A percentile compares a stretch with the other conserved stretches of the same genome.
phyloP scores from a whole-genome alignment of 164 flowering plant species.

The Stephania yunnanensis region DNA sequence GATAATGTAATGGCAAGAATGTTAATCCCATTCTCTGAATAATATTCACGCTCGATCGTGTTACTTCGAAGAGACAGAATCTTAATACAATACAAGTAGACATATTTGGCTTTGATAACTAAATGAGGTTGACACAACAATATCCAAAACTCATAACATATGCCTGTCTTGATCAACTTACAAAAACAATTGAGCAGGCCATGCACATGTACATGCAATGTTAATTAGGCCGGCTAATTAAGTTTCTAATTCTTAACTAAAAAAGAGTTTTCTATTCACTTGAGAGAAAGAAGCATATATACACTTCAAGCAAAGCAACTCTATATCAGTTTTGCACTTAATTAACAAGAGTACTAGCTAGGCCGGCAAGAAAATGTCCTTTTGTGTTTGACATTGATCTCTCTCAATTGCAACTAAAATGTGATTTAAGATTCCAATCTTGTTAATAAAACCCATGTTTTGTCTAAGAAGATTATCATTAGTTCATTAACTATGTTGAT shows the following conservation, averaged over 20 bases:
- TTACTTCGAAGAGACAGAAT: no score
- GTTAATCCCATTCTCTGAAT: no score
- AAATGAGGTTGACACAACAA: not conserved
- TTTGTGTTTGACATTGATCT: conserved; percentile 2
- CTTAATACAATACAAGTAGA: not conserved
- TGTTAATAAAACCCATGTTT: not conserved
- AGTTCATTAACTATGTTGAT: not conserved
- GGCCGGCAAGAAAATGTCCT: conserved; percentile 10
- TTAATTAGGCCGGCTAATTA: not conserved
- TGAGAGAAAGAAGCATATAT: not conserved
- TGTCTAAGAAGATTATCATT: not conserved
- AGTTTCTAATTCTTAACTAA: no score
- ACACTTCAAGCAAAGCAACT: not conserved
- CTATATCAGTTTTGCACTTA: not conserved
- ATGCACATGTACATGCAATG: not conserved
- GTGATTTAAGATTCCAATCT: not conserved
- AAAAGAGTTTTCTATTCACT: not conserved
- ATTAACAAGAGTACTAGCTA: not conserved
- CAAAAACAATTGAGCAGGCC: not conserved
- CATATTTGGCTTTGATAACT: not conserved
- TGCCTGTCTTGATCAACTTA: not conserved
- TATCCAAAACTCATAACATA: not conserved
- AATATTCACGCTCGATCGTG: no score
- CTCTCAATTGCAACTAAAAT: conserved; percentile 3
- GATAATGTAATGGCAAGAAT: no score